Evolutionary conservation across 768 basidiomycete genomes (phyloP).

Genomic region (Asterophora lycoperdoides): DNA sequence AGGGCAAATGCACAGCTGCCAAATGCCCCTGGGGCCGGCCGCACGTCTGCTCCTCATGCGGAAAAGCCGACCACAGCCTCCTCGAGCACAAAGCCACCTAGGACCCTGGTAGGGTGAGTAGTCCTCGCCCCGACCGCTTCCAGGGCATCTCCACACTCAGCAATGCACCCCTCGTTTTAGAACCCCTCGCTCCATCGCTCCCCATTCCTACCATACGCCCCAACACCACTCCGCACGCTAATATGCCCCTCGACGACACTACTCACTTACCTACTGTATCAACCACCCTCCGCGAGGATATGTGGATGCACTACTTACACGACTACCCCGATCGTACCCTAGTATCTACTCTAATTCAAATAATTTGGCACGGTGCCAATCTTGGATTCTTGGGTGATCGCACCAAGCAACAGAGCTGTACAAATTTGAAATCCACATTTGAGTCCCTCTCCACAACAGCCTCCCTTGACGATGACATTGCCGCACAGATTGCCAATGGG

Average conservation of each 20-base stretch:
- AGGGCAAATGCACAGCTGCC: not conserved
- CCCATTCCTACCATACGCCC: conserved; percentile 7
- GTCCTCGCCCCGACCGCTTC: not conserved
- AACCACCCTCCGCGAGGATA: conserved; percentile 11
- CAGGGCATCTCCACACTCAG: no score
- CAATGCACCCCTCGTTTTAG: no score
- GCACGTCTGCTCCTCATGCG: not conserved
- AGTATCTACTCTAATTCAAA: conserved; percentile 22
- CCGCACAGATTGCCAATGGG: conserved; percentile 6
- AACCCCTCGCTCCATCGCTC: not conserved
- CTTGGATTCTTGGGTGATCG: conserved; percentile 21
- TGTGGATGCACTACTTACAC: conserved; percentile 20
- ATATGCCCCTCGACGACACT: not conserved
- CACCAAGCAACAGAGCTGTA: conserved; percentile 9
- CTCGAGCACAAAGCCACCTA: not conserved
- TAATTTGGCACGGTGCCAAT: conserved; percentile 24
- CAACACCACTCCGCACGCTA: conserved; percentile 25
- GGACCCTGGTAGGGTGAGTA: not conserved
- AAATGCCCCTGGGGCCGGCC: not conserved
- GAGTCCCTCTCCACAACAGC: conserved; percentile 11
- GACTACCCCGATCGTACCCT: conserved; percentile 27
- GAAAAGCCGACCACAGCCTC: not conserved
- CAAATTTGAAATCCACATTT: conserved; percentile 25
- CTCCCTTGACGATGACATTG: no score
- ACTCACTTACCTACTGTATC: conserved; percentile 2